These are phyloP conservation scores for Kandelia obovata DNA, from an alignment of 345 rosid genomes.

Conservation along the genomic window DNA sequence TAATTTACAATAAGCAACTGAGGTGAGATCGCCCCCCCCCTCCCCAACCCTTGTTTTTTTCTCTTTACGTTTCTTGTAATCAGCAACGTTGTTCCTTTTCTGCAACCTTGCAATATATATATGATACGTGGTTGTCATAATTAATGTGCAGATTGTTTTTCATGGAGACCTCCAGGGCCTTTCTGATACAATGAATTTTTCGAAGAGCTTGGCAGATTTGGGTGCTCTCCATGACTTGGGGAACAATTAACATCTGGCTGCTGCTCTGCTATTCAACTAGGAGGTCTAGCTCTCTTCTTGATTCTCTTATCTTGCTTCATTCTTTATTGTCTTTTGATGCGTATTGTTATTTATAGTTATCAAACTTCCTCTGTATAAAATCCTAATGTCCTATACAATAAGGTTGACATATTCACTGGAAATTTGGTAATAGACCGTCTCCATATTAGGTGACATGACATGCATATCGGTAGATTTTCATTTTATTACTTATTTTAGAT, in stretches of 20 bases:
- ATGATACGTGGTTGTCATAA: background rate
- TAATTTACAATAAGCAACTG: too few relatives aligned
- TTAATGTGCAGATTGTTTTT: conserved; percentile 59
- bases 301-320: background rate
- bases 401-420: too few relatives aligned
- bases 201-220: conserved; percentile 70
- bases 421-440: too few relatives aligned
- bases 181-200: conserved; percentile 70
- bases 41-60: too few relatives aligned
- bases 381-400: too few relatives aligned
- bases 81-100: too few relatives aligned
- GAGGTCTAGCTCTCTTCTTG: conserved; percentile 47
- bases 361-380: too few relatives aligned
- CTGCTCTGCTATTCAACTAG: conserved; percentile 95
- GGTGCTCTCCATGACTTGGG: conserved; percentile 48
- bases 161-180: conserved; percentile 84
- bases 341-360: background rate
- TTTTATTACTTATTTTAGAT: too few relatives aligned
- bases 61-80: too few relatives aligned
- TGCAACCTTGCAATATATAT: background rate
- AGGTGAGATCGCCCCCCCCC: too few relatives aligned
- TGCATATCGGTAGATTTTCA: too few relatives aligned
- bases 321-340: background rate
- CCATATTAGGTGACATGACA: too few relatives aligned
- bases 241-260: conserved; percentile 72